Percentiles rank a stretch among this genome's conserved stretches.
Conservation (phyloP, 495 filamentous ascomycete genomes). For the Cladorrhinum samala region DNA sequence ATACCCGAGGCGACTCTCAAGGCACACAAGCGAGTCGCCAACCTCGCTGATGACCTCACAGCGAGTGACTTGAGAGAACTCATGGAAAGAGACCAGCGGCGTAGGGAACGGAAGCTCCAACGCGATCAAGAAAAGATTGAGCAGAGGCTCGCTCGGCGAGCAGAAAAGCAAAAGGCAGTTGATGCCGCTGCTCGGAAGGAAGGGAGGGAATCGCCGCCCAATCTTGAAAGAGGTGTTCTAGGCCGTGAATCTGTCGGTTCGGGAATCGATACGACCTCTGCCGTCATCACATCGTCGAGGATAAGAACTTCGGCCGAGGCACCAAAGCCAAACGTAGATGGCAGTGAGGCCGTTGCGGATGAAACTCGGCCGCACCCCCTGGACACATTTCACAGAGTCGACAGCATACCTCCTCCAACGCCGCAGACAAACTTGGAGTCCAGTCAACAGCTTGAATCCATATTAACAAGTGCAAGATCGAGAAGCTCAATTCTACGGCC, state of each 20-base stretch:
- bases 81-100: constrained; percentile 76
- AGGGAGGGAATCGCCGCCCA: constrained; percentile 46
- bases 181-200: constrained; percentile 33
- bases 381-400: constrained; percentile 32
- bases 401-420: constrained; percentile 21
- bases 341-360: constrained; percentile 8
- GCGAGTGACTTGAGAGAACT: constrained; percentile 73
- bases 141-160: constrained; percentile 59
- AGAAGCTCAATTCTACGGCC: constrained; percentile 30
- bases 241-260: constrained; percentile 45
- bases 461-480: constrained; percentile 16
- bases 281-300: constrained; percentile 42
- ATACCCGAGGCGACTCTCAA: constrained; percentile 60
- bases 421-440: constrained; percentile 4
- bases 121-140: constrained; percentile 66
- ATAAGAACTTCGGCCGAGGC: constrained; percentile 29
- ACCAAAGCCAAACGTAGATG: constrained; percentile 7
- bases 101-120: constrained; percentile 65
- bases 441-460: constrained; percentile 6
- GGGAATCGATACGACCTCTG: constrained; percentile 38
- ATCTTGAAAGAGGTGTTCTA: constrained; percentile 48
- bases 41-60: constrained; percentile 73
- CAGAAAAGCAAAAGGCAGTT: constrained; percentile 57
- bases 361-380: constrained; percentile 17
- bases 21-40: constrained; percentile 67